These are phyloP conservation scores for Excoecaria cochinchinensis DNA, from an alignment of 345 rosid genomes.

Conservation along the genomic window DNA sequence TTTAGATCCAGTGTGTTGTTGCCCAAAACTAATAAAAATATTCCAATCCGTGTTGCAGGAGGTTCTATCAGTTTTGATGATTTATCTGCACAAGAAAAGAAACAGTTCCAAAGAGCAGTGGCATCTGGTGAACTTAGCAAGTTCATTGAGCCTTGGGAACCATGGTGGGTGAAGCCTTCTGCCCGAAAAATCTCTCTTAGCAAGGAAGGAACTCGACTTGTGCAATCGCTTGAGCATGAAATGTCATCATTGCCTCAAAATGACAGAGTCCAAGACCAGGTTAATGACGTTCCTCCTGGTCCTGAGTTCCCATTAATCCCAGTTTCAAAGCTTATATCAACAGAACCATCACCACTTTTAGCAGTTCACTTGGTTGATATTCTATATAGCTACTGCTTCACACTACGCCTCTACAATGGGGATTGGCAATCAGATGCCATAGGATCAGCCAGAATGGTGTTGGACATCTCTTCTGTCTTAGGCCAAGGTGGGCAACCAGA, in stretches of 20 bases:
- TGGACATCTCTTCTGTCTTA: constrained; percentile 65
- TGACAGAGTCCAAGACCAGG: constrained; percentile 18
- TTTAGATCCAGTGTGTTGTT: not conserved
- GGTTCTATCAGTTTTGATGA: constrained; percentile 58
- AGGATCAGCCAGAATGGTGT: constrained; percentile 57
- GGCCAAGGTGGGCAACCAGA: constrained; percentile 67
- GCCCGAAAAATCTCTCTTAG: constrained; percentile 60
- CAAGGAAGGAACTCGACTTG: constrained; percentile 56
- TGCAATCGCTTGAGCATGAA: constrained; percentile 48
- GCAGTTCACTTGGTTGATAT: constrained; percentile 75
- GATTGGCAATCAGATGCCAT: constrained; percentile 73
- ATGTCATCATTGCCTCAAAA: constrained; percentile 22
- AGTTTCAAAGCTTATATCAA: constrained; percentile 52
- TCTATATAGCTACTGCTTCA: constrained; percentile 69
- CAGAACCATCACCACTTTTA: constrained; percentile 66
- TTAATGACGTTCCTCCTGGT: constrained; percentile 62
- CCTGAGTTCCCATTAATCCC: constrained; percentile 61
- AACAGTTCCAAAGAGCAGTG: constrained; percentile 72
- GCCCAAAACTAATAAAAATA: constrained; percentile 7
- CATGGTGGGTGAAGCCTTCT: constrained; percentile 87
- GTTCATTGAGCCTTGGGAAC: constrained; percentile 90
- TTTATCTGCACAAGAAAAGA: constrained; percentile 70
- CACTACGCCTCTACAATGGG: constrained; percentile 81
- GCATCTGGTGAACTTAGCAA: constrained; percentile 87
- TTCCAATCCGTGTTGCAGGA: constrained; percentile 33